Evolutionary conservation across 2,329 filamentous ascomycete species (phyloP).

Genomic region (Talaromyces sp.): DNA sequence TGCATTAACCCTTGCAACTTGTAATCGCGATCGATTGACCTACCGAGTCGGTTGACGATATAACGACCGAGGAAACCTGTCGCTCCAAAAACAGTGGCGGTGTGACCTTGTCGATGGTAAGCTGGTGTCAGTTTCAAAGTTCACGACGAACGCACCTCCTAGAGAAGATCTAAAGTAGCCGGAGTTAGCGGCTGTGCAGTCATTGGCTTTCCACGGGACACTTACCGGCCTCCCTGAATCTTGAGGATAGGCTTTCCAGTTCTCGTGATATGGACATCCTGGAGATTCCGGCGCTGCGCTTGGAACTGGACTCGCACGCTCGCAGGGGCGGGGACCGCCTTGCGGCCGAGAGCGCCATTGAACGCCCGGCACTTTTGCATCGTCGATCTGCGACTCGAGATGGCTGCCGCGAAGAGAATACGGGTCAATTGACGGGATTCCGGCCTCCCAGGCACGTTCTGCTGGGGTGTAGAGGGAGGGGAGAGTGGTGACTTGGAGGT

Average conservation of each 20-base stretch:
- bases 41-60: constrained; percentile 91
- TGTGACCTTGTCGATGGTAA: constrained; percentile 64
- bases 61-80: constrained; percentile 94
- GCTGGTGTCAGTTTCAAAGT: constrained; percentile 15
- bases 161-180: constrained; percentile 63
- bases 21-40: constrained; percentile 16
- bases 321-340: constrained; percentile 29
- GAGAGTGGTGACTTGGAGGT: constrained; percentile 6
- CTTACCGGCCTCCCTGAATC: constrained; percentile 82
- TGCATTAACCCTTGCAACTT: constrained; percentile 29
- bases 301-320: constrained; percentile 31
- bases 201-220: constrained; percentile 16
- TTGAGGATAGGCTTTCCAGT: constrained; percentile 95
- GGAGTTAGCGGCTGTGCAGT: constrained; percentile 12
- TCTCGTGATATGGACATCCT: constrained; percentile 88
- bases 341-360: constrained; percentile 37
- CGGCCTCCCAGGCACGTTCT: constrained; percentile 11
- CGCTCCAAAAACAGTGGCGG: constrained; percentile 94
- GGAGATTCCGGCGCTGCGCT: constrained; percentile 49
- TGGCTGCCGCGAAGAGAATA: constrained; percentile 4
- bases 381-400: constrained; percentile 27
- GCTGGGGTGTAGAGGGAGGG: constrained; percentile 8
- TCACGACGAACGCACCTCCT: constrained; percentile 60
- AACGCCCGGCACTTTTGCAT: constrained; percentile 44
- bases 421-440: constrained; percentile 16